A percentile compares a stretch with the other conserved stretches of the same genome.
Conservation (phyloP, 2,329 filamentous ascomycete species). For the Calonectria hongkongensis region DNA sequence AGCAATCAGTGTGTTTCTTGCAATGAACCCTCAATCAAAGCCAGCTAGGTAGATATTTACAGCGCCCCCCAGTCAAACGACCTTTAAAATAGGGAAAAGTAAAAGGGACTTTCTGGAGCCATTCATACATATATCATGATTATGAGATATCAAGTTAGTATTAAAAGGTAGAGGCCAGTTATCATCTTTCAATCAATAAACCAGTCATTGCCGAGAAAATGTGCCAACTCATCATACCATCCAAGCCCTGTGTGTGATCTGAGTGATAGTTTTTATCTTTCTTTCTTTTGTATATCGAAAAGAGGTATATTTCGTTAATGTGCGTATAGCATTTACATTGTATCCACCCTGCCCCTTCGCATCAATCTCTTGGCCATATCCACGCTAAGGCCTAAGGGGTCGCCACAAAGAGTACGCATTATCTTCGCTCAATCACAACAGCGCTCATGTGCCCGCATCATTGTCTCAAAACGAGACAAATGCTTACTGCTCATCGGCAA, state of each 20-base stretch:
- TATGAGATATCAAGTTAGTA: conserved; percentile 45
- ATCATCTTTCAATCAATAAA: conserved; percentile 16
- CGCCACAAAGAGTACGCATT: conserved; percentile 27
- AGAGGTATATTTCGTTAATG: conserved; percentile 55
- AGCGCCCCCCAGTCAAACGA: conserved; percentile 35
- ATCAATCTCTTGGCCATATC: conserved; percentile 37
- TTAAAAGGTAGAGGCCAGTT: conserved; percentile 42
- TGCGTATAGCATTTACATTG: conserved; percentile 49
- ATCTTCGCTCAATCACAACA: conserved; percentile 31
- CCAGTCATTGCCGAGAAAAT: not conserved
- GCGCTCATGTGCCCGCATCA: conserved; percentile 29
- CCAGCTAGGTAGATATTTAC: conserved; percentile 52
- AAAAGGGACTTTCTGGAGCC: conserved; percentile 35
- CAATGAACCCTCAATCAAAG: conserved; percentile 43
- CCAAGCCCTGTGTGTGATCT: too few species aligned
- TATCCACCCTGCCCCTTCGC: conserved; percentile 35
- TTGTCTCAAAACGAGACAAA: conserved; percentile 8
- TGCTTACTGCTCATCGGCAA: conserved; percentile 78
- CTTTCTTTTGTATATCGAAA: conserved; percentile 50
- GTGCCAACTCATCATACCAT: not conserved
- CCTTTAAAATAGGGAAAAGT: conserved; percentile 18
- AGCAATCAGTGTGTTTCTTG: conserved; percentile 43
- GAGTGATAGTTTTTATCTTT: not conserved
- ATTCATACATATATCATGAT: conserved; percentile 52
- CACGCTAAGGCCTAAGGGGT: conserved; percentile 38